Evolutionary conservation across 2,329 filamentous ascomycete species (phyloP), one percentile per base, ranked within the genome.

Genomic region (Fusarium pseudograminearum): DNA sequence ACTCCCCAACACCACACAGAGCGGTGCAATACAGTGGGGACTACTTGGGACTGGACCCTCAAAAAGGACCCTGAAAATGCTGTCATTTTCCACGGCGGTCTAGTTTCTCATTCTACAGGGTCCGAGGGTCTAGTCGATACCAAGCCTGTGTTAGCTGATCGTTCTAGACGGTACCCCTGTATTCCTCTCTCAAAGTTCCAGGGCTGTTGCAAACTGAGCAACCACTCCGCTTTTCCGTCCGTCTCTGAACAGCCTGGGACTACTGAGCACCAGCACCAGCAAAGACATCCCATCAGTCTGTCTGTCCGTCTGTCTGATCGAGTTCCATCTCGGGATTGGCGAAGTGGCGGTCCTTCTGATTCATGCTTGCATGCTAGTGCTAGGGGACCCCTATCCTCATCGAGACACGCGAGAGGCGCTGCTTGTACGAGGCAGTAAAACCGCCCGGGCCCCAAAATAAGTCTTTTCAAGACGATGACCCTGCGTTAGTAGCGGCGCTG

Each of bases 1-100:
- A 65, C 60, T 51, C 38, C 44, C 46, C 8, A 31, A 56, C 42
- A 55, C 30, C 52, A 34, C 30, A 54, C 34, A 42, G 41, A 47
- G 45, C 61, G 61, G 46, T 36, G 48, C 61, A 65, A 53, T 33
- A 60, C 22, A 48, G 51, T 30, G 61, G 66, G 18, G 51, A 34
- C 31, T 44, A 31, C 16, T 42, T 62, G 44, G 51, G 44, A 46
- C 44, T 63, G 67, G 67, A 70, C 67, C 57, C 67, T 70, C 62
- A 56, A 62, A 60, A 53, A 65, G 47, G 62, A 66, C 62, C 62
- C 62, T 65, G 62, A 66, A 66, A 66, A 67, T 67, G 64, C 58
- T 67, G 63, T 70, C 67, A 70, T 56, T 42, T 36, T 53, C 48
- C 48, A 30, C 61, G 54, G 53, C 62, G 51, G 53, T 55, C 50